These are phyloP conservation scores for Cyamopsis tetragonoloba DNA, from an alignment of 306 rosid species.

Conservation along the genomic window DNA sequence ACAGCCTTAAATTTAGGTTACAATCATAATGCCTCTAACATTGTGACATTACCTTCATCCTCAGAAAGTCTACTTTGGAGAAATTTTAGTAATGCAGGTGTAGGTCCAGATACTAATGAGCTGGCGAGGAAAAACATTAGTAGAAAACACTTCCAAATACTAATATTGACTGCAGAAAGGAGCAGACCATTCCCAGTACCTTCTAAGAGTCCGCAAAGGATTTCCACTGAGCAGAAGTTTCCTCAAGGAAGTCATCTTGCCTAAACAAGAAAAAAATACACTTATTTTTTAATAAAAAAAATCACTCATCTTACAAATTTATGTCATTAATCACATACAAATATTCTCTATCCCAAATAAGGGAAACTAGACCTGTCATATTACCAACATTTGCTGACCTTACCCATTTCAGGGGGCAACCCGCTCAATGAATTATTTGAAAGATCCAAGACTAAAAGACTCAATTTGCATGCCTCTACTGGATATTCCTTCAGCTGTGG, in stretches of 20 bases:
- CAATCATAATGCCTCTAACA: not conserved
- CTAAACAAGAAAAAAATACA: constrained; percentile 40
- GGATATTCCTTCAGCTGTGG: constrained; percentile 90
- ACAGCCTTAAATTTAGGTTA: constrained; percentile 5
- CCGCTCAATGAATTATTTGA: constrained; percentile 94
- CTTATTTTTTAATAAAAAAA: too few species aligned
- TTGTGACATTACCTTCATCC: constrained; percentile 55
- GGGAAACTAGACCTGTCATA: constrained; percentile 4
- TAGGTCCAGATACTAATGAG: constrained; percentile 87
- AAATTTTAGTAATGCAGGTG: constrained; percentile 64
- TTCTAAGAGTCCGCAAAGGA: constrained; percentile 81
- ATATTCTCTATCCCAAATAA: constrained; percentile 10
- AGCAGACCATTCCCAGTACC: constrained; percentile 42
- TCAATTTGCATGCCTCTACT: constrained; percentile 85
- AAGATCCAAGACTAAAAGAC: constrained; percentile 68
- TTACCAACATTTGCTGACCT: constrained; percentile 31
- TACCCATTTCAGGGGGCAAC: constrained; percentile 89
- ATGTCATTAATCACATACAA: not conserved
- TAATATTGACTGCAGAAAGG: constrained; percentile 6
- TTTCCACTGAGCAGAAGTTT: constrained; percentile 84
- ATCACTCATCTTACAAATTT: too few species aligned
- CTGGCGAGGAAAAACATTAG: constrained; percentile 43
- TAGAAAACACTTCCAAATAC: constrained; percentile 16
- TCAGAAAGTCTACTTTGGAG: constrained; percentile 85
- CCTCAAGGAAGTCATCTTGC: constrained; percentile 89